Conservation (phyloP, 306 rosid genomes). For the Carpinus fangiana region DNA sequence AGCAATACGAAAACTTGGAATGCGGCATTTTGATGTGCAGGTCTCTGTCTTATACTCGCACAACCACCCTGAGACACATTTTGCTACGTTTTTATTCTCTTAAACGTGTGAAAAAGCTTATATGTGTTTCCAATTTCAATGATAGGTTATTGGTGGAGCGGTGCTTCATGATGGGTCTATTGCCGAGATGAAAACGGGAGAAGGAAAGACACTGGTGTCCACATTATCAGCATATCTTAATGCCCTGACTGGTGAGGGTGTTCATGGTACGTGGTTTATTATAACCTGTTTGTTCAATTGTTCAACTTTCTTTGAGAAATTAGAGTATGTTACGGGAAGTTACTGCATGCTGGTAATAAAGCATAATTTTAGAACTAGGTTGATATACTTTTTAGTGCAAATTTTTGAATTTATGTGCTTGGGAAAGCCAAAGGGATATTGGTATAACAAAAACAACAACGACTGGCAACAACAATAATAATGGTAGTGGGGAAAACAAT, state of each 20-base stretch:
- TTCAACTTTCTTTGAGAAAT: background rate
- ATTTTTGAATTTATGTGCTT: background rate
- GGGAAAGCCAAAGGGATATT: background rate
- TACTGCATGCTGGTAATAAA: background rate
- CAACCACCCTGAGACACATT: background rate
- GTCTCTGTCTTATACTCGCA: constrained; percentile 38
- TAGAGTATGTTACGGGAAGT: background rate
- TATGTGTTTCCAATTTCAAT: constrained; percentile 24
- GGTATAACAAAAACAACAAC: background rate
- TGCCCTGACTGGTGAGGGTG: constrained; percentile 91
- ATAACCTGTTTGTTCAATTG: background rate
- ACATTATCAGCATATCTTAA: constrained; percentile 93
- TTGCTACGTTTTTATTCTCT: background rate
- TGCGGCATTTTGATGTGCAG: constrained; percentile 99
- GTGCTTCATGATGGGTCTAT: constrained; percentile 98
- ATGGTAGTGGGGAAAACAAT: background rate
- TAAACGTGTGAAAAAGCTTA: background rate
- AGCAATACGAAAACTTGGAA: constrained; percentile 85
- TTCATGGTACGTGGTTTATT: constrained; percentile 61
- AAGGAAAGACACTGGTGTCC: constrained; percentile 93
- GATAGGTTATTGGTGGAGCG: constrained; percentile 93
- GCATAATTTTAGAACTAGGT: background rate
- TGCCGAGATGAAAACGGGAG: constrained; percentile 98
- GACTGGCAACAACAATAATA: background rate
- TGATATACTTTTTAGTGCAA: background rate